A percentile compares a stretch with the other conserved stretches of the same genome.
Evolutionary conservation across 2,329 filamentous ascomycete species (phyloP).

Genomic region (Cryphonectria carpinicola): DNA sequence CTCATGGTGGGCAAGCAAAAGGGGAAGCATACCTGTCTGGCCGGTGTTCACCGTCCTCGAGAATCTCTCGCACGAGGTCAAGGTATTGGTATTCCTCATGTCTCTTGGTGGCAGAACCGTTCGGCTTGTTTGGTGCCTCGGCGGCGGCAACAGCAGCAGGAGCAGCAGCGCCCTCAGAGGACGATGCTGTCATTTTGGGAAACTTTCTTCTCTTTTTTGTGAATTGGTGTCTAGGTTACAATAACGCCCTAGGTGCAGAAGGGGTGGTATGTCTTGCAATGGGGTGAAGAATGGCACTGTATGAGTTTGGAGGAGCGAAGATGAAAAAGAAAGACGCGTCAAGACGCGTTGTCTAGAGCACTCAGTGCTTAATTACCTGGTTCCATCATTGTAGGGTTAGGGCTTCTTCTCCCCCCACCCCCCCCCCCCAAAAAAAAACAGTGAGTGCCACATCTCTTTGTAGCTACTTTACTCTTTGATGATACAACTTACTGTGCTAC

Average conservation of each 20-base stretch:
- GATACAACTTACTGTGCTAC: no score
- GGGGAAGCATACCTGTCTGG: constrained; percentile 71
- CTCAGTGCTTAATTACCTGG: background rate
- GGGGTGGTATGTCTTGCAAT: background rate
- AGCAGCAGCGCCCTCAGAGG: constrained; percentile 14
- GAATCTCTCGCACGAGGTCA: constrained; percentile 82
- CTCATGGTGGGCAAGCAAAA: background rate
- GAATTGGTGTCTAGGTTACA: background rate
- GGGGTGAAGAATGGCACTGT: background rate
- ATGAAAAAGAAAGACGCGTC: constrained; percentile 7
- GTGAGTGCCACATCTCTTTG: background rate
- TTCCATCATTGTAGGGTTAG: background rate
- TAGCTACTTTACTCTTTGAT: background rate
- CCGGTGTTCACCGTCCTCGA: constrained; percentile 81
- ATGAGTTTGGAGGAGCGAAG: background rate
- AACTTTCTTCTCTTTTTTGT: background rate
- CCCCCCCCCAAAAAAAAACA: background rate
- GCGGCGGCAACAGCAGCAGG: background rate
- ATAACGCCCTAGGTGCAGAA: background rate
- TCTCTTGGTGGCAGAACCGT: constrained; percentile 25
- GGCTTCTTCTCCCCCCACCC: no score
- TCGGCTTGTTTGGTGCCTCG: constrained; percentile 13
- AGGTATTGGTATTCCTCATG: constrained; percentile 97
- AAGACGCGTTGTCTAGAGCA: background rate
- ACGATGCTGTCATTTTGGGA: constrained; percentile 23